These are phyloP conservation scores for Edaphochlamys debaryana DNA, from an alignment of 139 green algal genomes.

Conservation along the genomic window DNA sequence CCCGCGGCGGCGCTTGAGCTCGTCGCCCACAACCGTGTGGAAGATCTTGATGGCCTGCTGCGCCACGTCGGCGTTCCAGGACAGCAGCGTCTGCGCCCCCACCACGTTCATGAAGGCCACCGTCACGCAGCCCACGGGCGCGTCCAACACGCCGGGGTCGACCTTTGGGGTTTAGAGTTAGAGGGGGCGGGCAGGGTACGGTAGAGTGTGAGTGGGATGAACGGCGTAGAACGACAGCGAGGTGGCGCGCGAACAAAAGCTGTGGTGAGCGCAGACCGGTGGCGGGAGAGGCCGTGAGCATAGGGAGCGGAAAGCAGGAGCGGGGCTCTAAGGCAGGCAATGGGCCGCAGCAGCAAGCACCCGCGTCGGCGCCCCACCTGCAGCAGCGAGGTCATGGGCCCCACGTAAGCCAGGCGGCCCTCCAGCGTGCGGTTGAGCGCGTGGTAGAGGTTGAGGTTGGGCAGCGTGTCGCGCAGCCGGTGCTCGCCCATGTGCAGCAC, in stretches of 20 bases:
- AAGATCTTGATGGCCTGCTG: constrained; percentile 50
- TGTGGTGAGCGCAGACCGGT: too few relatives aligned
- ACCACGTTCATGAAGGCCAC: constrained; percentile 57
- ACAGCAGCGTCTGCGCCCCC: constrained; percentile 54
- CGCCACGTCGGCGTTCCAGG: constrained; percentile 52
- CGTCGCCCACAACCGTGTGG: constrained; percentile 46
- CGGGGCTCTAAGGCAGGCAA: too few relatives aligned
- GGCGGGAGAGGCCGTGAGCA: too few relatives aligned
- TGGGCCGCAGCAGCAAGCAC: too few relatives aligned
- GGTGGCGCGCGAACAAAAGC: too few relatives aligned
- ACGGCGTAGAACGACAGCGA: too few relatives aligned
- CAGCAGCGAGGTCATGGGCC: constrained; percentile 32
- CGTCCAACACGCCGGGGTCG: constrained; percentile 43
- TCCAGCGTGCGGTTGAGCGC: constrained; percentile 52
- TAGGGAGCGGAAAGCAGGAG: too few relatives aligned
- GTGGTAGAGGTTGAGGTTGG: constrained; percentile 52
- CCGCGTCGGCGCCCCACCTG: not conserved
- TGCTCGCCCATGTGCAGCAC: constrained; percentile 59
- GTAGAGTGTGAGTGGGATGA: too few relatives aligned
- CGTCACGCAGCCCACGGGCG: constrained; percentile 51
- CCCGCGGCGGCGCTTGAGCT: constrained; percentile 28
- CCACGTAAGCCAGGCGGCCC: constrained; percentile 45
- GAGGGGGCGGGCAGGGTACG: too few relatives aligned
- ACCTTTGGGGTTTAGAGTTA: too few relatives aligned
- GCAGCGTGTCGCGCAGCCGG: constrained; percentile 31